Percentiles rank a stretch among this genome's conserved stretches.
These are phyloP conservation scores for Sporothrix brasiliensis DNA, from an alignment of 2,329 filamentous ascomycete species.

Conservation along the genomic window DNA sequence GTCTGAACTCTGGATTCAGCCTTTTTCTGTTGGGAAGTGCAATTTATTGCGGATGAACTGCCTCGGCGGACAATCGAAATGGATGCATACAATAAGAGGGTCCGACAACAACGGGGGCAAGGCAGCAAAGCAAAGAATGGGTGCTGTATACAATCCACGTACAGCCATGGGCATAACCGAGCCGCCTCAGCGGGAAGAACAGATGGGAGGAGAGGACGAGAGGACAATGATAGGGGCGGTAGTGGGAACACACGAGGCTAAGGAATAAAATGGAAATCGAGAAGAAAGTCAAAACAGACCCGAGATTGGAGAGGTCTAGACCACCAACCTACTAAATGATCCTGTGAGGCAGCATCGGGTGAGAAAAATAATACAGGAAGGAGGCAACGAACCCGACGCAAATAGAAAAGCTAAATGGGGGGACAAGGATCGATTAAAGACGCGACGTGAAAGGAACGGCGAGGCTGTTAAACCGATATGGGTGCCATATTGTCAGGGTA, in stretches of 20 bases:
- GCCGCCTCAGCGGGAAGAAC: not conserved
- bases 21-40: conserved; percentile 15
- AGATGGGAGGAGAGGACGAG: not conserved
- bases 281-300: not conserved
- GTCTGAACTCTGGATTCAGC: conserved; percentile 24
- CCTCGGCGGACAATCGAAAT: not conserved
- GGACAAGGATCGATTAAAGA: too few species aligned
- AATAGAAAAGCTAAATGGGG: not conserved
- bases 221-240: not conserved
- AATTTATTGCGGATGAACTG: conserved; percentile 33
- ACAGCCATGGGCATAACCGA: not conserved
- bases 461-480: too few species aligned
- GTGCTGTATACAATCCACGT: not conserved
- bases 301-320: not conserved
- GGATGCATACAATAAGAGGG: not conserved
- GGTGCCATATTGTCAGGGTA: not conserved
- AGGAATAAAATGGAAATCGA: not conserved
- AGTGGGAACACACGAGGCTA: not conserved
- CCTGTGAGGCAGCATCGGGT: not conserved
- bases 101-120: not conserved
- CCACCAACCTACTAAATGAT: not conserved
- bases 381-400: not conserved
- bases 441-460: not conserved
- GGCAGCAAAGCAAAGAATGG: not conserved
- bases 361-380: not conserved